These are phyloP conservation scores for Terfezia claveryi DNA, from an alignment of 495 filamentous ascomycete species.

Conservation along the genomic window DNA sequence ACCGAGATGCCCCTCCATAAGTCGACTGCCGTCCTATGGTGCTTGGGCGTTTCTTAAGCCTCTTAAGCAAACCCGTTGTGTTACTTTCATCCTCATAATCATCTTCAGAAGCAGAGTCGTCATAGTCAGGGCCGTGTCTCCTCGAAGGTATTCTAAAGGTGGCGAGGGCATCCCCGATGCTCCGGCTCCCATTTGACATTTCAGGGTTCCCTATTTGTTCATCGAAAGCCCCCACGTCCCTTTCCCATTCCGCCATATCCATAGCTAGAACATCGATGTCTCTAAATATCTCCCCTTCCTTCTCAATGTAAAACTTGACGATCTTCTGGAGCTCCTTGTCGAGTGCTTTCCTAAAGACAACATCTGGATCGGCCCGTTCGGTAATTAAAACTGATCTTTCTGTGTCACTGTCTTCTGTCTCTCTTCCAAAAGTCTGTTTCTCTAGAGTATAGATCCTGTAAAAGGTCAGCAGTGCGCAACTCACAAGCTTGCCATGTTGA, in stretches of 20 bases:
- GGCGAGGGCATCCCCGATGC: conserved; percentile 6
- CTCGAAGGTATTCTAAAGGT: not conserved
- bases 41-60: not conserved
- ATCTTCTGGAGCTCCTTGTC: conserved; percentile 88
- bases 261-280: conserved; percentile 54
- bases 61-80: not conserved
- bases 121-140: conserved; percentile 6
- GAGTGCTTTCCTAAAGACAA: conserved; percentile 53
- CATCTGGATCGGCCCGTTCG: conserved; percentile 43
- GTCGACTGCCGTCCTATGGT: not conserved
- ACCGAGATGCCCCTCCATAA: not conserved
- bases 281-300: conserved; percentile 63
- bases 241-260: conserved; percentile 53
- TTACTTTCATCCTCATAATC: conserved; percentile 18
- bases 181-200: conserved; percentile 6
- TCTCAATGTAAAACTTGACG: conserved; percentile 65
- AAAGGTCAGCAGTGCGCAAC: conserved; percentile 2
- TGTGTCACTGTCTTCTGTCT: conserved; percentile 31
- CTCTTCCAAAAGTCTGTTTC: conserved; percentile 40
- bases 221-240: conserved; percentile 19
- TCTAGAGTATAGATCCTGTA: conserved; percentile 76
- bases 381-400: conserved; percentile 67
- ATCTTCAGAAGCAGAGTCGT: conserved; percentile 24
- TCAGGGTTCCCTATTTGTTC: too few species aligned
- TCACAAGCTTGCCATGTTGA: not conserved